Evolutionary conservation across 805 yeast genomes (phyloP).

Genomic region (Wickerhamomyces tratensis): DNA sequence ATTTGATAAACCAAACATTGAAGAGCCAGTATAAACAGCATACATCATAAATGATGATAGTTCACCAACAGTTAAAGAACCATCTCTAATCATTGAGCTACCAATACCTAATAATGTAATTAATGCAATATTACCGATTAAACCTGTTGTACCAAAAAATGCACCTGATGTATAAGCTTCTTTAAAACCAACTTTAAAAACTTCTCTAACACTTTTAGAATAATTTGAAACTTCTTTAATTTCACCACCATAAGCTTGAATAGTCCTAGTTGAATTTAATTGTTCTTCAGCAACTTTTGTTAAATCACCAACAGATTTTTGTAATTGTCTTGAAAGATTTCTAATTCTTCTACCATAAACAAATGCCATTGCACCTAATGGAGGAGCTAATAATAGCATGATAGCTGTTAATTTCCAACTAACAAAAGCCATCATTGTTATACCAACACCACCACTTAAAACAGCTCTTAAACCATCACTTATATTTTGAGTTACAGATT

Average conservation of each 20-base stretch:
- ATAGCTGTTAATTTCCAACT: slow-evolving; percentile 75
- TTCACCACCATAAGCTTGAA: slow-evolving; percentile 88
- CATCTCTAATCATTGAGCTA: slow-evolving; percentile 68
- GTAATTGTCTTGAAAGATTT: slow-evolving; percentile 62
- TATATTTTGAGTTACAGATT: slow-evolving; percentile 78
- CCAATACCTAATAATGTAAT: slow-evolving; percentile 75
- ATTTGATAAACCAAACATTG: slow-evolving; percentile 82
- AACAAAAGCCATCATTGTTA: slow-evolving; percentile 86
- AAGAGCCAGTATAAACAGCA: slow-evolving; percentile 88
- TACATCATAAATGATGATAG: slow-evolving; percentile 91
- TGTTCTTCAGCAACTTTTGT: slow-evolving; percentile 92
- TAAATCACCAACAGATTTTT: slow-evolving; percentile 74
- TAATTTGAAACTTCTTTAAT: slow-evolving; percentile 65
- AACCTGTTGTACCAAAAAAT: slow-evolving; percentile 71
- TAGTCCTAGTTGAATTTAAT: slow-evolving; percentile 73
- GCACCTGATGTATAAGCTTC: slow-evolving; percentile 76
- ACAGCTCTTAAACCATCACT: slow-evolving; percentile 87
- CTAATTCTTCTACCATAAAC: slow-evolving; percentile 78
- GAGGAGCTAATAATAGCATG: slow-evolving; percentile 77
- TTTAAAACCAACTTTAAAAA: slow-evolving; percentile 58
- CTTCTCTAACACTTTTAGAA: slow-evolving; percentile 56
- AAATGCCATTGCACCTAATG: slow-evolving; percentile 68
- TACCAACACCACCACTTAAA: slow-evolving; percentile 77
- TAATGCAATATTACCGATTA: slow-evolving; percentile 74
- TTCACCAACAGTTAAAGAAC: slow-evolving; percentile 78